Evolutionary conservation across 805 yeast genomes (phyloP), one percentile per base, ranked within the genome.

Genomic region (Kodamaea hsintzibuensis): DNA sequence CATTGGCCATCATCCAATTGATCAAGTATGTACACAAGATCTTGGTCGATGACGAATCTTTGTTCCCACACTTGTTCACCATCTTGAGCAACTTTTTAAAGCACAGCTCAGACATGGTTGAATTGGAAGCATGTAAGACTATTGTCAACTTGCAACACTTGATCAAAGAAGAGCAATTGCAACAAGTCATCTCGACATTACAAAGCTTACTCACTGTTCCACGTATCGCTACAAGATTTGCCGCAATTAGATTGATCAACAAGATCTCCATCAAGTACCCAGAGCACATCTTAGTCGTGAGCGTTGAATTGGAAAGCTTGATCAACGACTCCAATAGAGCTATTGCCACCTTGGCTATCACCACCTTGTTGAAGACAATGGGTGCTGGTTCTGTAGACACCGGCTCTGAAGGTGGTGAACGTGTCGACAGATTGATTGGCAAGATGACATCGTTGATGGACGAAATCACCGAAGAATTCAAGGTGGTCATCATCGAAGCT

Each of bases 401-500:
- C 18, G 68, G 67, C 13, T 54, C 64, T 8, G 57, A 62, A n/a
- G 71, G 74, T 56, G 71, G 75, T 13, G 91, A 89, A 56, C 72
- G 70, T 55, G 97, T 95, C 53, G 97, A 93, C 69, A 82, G 96
- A 64, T 81, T 95, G 62, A 90, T 95, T 72, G 80, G 86, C 58
- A 92, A 91, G 52, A 91, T 95, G 74, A 80, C 95, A 33, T 86
- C 87, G 38, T 88, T 92, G 68, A 89, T 93, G 88, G 89, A 83
- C 67, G 98, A 93, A 61, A 93, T 95, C 59, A 84, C 96, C 33
- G 99, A 95, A 71, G 99, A 95, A 68, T 95, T 95, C 79, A 91
- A 91, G 71, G 83, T 91, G 55, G 93, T 92, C 60, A 96, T 95
- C 51, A 90, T 95, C 59, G 98, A 95, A 68, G 98, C 99, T 7